phyloP scores from a whole-genome alignment of 805 yeast species.

The Candida palmyrensis region DNA sequence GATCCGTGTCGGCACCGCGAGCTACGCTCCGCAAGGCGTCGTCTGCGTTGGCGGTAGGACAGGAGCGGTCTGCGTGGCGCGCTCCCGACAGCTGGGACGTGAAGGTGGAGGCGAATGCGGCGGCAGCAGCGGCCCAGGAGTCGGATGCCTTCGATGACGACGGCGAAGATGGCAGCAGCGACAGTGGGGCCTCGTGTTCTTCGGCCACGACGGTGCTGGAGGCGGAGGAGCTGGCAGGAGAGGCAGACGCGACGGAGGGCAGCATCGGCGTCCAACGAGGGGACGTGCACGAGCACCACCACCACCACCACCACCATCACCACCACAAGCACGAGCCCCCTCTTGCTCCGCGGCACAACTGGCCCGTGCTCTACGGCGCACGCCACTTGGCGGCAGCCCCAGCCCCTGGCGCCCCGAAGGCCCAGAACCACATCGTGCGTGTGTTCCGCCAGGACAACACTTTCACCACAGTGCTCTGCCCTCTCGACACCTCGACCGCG shows the following conservation, averaged over 20 bases:
- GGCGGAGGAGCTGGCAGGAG: constrained; percentile 11
- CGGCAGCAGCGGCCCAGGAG: not conserved
- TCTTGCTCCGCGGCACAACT: constrained; percentile 4
- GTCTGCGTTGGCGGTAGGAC: too few relatives aligned
- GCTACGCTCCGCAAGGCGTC: too few relatives aligned
- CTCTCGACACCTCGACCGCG: constrained; percentile 69
- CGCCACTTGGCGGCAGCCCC: constrained; percentile 14
- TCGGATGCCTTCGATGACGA: constrained; percentile 1
- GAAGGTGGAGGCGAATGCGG: constrained; percentile 16
- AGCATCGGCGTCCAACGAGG: constrained; percentile 5
- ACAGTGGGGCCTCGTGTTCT: constrained; percentile 1
- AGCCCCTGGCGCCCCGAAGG: not conserved
- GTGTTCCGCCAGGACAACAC: constrained; percentile 82
- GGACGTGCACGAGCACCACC: constrained; percentile 3
- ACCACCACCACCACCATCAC: constrained; percentile 5
- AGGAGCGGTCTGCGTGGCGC: constrained; percentile 37
- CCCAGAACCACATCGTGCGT: constrained; percentile 47
- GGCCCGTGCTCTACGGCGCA: constrained; percentile 33
- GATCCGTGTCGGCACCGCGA: too few relatives aligned
- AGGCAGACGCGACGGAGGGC: constrained; percentile 7
- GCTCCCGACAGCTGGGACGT: constrained; percentile 51
- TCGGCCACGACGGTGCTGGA: constrained; percentile 9
- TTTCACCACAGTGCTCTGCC: constrained; percentile 77
- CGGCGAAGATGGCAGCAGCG: constrained; percentile 1
- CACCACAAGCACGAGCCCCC: constrained; percentile 2